These are phyloP conservation scores for Aspergillus fijiensis DNA, from an alignment of 2,329 filamentous ascomycete genomes.

Conservation along the genomic window DNA sequence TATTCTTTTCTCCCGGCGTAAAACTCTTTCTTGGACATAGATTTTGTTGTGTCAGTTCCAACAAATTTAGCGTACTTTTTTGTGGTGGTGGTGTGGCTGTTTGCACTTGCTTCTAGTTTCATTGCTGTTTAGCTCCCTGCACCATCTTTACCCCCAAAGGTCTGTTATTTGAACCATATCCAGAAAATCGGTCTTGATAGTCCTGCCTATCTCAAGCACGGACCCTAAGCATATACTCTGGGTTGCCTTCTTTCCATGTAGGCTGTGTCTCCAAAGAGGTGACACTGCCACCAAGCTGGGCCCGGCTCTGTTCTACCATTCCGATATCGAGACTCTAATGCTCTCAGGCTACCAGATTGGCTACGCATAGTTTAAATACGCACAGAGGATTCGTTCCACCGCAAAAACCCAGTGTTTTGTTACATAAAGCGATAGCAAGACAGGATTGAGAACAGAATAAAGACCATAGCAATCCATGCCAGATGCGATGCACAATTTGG, in stretches of 20 bases:
- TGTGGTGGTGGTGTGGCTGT: conserved; percentile 12
- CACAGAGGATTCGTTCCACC: neutral
- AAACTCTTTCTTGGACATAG: conserved; percentile 8
- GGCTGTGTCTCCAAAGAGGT: too few relatives aligned
- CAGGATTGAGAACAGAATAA: neutral
- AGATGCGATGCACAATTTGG: neutral
- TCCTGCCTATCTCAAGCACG: neutral
- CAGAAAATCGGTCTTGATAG: too few relatives aligned
- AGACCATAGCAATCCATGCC: neutral
- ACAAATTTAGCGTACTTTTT: conserved; percentile 25
- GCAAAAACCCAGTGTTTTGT: neutral
- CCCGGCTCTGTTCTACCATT: too few relatives aligned
- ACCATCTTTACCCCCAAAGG: neutral
- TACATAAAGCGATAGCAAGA: neutral
- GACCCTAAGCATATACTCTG: neutral
- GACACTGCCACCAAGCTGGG: too few relatives aligned
- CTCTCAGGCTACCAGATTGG: neutral
- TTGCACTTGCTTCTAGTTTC: neutral
- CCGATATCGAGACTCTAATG: too few relatives aligned
- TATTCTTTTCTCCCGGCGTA: conserved; percentile 7
- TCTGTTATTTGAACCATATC: neutral
- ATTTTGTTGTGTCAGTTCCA: conserved; percentile 12
- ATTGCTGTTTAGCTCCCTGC: conserved; percentile 1
- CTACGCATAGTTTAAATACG: neutral
- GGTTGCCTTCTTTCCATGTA: too few relatives aligned